Conservation (phyloP, 225 moss, liverwort and hornwort genomes). For the Neckera pumila region DNA sequence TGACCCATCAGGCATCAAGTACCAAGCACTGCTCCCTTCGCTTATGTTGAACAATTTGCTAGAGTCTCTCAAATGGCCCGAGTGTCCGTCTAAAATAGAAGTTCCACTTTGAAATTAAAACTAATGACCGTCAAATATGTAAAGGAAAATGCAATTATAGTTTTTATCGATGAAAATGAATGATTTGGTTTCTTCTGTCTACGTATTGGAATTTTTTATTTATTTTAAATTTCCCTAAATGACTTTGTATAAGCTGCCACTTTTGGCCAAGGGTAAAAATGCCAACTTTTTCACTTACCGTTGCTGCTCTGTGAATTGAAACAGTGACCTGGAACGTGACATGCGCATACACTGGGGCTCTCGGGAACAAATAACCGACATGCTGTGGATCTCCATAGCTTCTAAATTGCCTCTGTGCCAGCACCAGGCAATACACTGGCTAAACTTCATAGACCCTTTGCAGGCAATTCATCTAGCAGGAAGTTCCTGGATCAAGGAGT, state of each 20-base stretch:
- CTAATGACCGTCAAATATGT: neutral
- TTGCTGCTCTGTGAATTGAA: neutral
- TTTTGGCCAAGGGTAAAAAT: neutral
- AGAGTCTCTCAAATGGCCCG: neutral
- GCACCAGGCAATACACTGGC: neutral
- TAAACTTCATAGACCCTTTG: neutral
- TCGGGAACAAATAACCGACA: slow-evolving; percentile 10
- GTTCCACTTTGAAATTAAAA: neutral
- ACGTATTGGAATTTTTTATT: too few relatives aligned
- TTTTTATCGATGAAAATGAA: neutral
- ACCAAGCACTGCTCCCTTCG: neutral
- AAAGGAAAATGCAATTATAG: neutral
- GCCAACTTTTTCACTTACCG: neutral
- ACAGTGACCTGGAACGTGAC: slow-evolving; percentile 48
- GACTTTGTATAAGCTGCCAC: neutral
- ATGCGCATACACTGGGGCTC: slow-evolving; percentile 16
- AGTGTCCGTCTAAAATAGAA: neutral
- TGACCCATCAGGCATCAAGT: neutral
- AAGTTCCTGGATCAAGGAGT: neutral
- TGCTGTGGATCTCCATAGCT: slow-evolving; percentile 29
- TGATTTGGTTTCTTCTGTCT: too few relatives aligned
- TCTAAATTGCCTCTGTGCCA: neutral
- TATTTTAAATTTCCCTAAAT: neutral
- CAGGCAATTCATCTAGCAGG: neutral
- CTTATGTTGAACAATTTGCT: neutral